Evolutionary conservation across 1,284 basidiomycete species (phyloP), one percentile per base, ranked within the genome.

Genomic region (Paramarasmius palmivorus): DNA sequence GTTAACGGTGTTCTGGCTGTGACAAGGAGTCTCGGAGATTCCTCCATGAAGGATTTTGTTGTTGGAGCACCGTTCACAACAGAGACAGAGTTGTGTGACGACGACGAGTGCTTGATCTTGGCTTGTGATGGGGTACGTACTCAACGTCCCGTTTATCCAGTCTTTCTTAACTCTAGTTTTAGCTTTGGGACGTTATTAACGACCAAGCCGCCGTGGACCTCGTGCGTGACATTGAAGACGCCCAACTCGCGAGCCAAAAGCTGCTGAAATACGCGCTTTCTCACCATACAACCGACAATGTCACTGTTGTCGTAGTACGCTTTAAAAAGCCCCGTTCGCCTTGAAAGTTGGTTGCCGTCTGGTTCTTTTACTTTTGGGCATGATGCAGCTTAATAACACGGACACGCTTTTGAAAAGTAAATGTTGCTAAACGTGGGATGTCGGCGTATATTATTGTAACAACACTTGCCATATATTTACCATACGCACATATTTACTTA

Each of bases 41-140:
- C 93, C 0, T 92, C 94, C 6, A 99, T 99, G 96, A 99, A 99
- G 72, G 96, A 99, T 65, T 99, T 97, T 67, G 96, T 99, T 7
- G 96, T 99, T 40, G 97, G 97, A 1, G 84, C 93, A 35, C 97
- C 97, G 9, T 99, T 98, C 70, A 99, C 97, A 14, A 99, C 97
- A 15, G 95, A 98, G 71, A 98, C 96, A 5, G 87, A 89, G 57
- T 75, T 99, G 17, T 89, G 86, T 52, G 86, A 92, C 10, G 88
- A 93, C 9, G 97, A 99, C 68, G 93, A 97, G 67, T 95, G 96
- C 72, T 69, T 99, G 53, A 94, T 99, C 59, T 78, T 99, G 52
- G 97, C 97, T 25, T 99, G 97, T 67, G 97, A 99, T 71, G 97
- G 97, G 58, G 95, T 97, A 69, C 64, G 92, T 83, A 17, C 20